Evolutionary conservation across 306 rosid genomes (phyloP).

Genomic region (Fragaria iinumae): DNA sequence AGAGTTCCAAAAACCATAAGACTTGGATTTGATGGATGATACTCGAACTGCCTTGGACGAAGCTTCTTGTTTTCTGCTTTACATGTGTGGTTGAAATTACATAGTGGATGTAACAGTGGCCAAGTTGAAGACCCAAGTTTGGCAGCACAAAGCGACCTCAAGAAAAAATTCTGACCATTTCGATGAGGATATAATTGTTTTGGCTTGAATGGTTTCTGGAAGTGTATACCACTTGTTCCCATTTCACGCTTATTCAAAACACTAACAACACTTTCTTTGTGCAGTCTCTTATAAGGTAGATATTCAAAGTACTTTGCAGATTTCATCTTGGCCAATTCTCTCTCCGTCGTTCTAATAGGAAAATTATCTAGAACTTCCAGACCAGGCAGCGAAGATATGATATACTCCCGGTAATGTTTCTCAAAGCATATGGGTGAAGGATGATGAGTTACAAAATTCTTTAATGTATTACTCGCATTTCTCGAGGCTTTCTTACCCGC

Average conservation of each 20-base stretch:
- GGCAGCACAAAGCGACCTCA: constrained; percentile 72
- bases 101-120: constrained; percentile 61
- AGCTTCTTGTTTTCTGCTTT: constrained; percentile 42
- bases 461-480: constrained; percentile 32
- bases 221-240: constrained; percentile 43
- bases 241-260: constrained; percentile 64
- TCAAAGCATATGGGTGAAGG: constrained; percentile 72
- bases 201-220: constrained; percentile 27
- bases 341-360: constrained; percentile 47
- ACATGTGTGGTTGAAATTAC: constrained; percentile 26
- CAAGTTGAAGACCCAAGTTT: constrained; percentile 72
- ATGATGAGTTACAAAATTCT: constrained; percentile 53
- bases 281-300: constrained; percentile 61
- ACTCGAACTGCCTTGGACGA: constrained; percentile 83
- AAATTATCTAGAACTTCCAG: constrained; percentile 62
- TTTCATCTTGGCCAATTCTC: constrained; percentile 51
- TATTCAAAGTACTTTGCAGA: constrained; percentile 53
- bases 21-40: constrained; percentile 71
- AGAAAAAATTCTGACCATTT: constrained; percentile 47
- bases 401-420: constrained; percentile 70
- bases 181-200: constrained; percentile 36
- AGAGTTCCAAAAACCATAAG: constrained; percentile 74
- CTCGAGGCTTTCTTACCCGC: constrained; percentile 24
- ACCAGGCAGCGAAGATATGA: constrained; percentile 56
- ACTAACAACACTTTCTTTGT: constrained; percentile 57